A percentile compares a stretch with the other conserved stretches of the same genome.
These are phyloP conservation scores for Kwoniella sp. DNA, from an alignment of 768 basidiomycete species.

Conservation along the genomic window DNA sequence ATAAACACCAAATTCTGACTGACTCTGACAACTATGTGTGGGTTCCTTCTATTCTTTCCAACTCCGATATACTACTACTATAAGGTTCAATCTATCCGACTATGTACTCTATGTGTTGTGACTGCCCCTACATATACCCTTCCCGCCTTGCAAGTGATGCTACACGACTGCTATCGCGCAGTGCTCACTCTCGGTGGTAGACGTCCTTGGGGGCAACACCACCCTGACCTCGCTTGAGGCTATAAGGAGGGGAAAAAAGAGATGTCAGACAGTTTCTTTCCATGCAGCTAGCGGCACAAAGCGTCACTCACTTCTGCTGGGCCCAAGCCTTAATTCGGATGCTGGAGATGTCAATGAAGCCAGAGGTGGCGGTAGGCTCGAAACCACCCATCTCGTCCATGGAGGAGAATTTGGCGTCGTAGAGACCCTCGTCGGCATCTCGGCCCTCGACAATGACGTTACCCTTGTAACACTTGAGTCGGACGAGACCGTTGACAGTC, in stretches of 20 bases:
- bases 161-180: too few species aligned
- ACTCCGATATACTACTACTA: not conserved
- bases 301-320: conserved; percentile 17
- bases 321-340: conserved; percentile 96
- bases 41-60: not conserved
- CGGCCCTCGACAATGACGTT: conserved; percentile 93
- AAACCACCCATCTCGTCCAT: conserved; percentile 99
- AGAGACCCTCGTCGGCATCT: conserved; percentile 82
- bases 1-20: conserved; percentile 7
- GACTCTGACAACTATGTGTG: not conserved
- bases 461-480: conserved; percentile 91
- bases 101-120: not conserved
- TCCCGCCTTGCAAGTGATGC: too few species aligned
- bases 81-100: not conserved
- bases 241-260: not conserved
- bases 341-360: conserved; percentile 96
- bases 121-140: conserved; percentile 1
- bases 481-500: conserved; percentile 91
- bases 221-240: conserved; percentile 75
- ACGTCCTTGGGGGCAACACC: conserved; percentile 78
- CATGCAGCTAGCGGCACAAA: conserved; percentile 68
- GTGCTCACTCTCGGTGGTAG: conserved; percentile 58
- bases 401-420: conserved; percentile 91
- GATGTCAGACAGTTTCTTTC: too few species aligned
- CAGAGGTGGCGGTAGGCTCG: conserved; percentile 90